Base-by-base conservation (phyloP, 306 rosid genomes). In the Rubus parviflorus region DNA sequence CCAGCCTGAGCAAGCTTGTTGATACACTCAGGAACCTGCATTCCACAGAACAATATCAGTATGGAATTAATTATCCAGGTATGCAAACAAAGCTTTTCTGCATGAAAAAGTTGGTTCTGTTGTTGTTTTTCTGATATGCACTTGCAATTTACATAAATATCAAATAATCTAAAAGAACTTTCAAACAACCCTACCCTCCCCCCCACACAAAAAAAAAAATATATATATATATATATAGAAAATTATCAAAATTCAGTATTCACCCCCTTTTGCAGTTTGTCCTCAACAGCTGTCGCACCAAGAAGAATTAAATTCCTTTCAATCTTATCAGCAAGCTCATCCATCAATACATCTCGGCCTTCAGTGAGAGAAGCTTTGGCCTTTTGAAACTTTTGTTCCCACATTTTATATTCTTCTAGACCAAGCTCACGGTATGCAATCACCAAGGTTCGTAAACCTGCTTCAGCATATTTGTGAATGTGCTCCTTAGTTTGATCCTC, bases 251-350 rank as follows among this genome's bases (percentile, higher is more conserved):
- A 38, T 72, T 72, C 15, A 49, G 67, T 70, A 81, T 81, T 40
- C 68, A 93, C 98, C 89, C 98, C 98, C 42, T 83, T 88, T 83
- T 93, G 98, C 67, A 91, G 89, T 81, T 87, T 89, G 81, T 91
- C 98, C 86, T 93, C 97, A 56, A 93, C 97, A 22, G 97, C 97
- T 12, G 98, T 90, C 75, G 94, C 93, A 56, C 98, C 98, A 60
- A 93, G 93, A 74, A 93, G 93, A 77, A 87, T 79, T 70, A 93
- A 81, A 72, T 88, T 74, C 68, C 82, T 84, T 87, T 93, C 98
- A 73, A 91, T 88, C 81, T 87, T 74, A 68, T 90, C 92, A 77
- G 91, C 92, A 68, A 88, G 83, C 37, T 77, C 78, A 61, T 90
- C 94, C 62, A 91, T 83, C 68, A 88, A 81, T 47, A 17, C 84